phyloP scores from a whole-genome alignment of 306 rosid genomes.

The Abrus precatorius region DNA sequence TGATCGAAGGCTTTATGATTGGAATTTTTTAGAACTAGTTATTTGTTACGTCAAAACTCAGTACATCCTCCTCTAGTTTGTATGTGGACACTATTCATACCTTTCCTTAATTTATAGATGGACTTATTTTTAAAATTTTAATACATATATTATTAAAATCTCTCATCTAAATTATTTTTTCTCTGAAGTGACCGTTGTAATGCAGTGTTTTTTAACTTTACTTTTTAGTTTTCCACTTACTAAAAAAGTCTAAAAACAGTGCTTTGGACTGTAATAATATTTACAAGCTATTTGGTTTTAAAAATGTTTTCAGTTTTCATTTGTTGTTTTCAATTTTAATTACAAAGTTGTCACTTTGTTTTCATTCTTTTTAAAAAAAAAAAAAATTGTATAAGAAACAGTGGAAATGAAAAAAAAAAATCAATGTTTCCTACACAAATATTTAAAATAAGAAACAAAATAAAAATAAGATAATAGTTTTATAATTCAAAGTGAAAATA shows the following conservation, averaged over 20 bases:
- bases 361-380: too few species aligned
- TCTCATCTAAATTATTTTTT: slow-evolving; percentile 21
- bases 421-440: too few species aligned
- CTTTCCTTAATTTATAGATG: slow-evolving; percentile 23
- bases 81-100: slow-evolving; percentile 1
- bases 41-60: slow-evolving; percentile 29
- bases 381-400: too few species aligned
- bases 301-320: too few species aligned
- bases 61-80: background rate
- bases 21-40: slow-evolving; percentile 25
- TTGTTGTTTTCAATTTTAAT: too few species aligned
- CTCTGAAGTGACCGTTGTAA: background rate
- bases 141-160: slow-evolving; percentile 22
- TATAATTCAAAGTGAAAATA: too few species aligned
- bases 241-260: slow-evolving; percentile 12
- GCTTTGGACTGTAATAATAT: background rate
- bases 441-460: too few species aligned
- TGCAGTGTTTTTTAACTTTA: slow-evolving; percentile 34
- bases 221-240: slow-evolving; percentile 17
- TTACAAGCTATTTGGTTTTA: background rate
- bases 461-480: too few species aligned
- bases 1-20: background rate
- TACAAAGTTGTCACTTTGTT: too few species aligned
- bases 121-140: background rate
- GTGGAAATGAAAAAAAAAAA: too few species aligned